These are phyloP conservation scores for Pulveroboletus sp. DNA, from an alignment of 1,284 basidiomycete genomes.

Conservation along the genomic window DNA sequence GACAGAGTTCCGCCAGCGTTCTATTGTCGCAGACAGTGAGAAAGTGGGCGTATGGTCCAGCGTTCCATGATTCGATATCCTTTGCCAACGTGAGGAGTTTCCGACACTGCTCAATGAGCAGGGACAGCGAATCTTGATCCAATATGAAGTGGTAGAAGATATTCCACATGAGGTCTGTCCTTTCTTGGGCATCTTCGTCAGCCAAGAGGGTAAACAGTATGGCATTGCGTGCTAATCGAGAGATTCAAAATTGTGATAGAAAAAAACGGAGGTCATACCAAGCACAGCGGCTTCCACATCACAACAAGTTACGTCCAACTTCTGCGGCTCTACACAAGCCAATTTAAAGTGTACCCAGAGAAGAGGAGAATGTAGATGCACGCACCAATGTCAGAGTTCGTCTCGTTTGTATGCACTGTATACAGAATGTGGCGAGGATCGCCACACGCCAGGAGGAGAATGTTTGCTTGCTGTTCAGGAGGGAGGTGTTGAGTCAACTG, in stretches of 20 bases:
- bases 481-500: conserved; percentile 47
- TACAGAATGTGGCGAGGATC: conserved; percentile 55
- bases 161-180: conserved; percentile 43
- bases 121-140: conserved; percentile 36
- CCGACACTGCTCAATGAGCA: conserved; percentile 43
- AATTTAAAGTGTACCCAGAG: background rate
- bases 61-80: conserved; percentile 41
- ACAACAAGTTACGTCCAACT: conserved; percentile 57
- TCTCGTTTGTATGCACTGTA: conserved; percentile 34
- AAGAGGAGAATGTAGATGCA: background rate
- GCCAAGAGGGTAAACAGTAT: conserved; percentile 36
- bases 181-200: conserved; percentile 25
- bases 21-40: conserved; percentile 37
- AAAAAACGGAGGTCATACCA: conserved; percentile 34
- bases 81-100: conserved; percentile 39
- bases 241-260: background rate
- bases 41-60: conserved; percentile 38
- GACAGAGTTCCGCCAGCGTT: conserved; percentile 41
- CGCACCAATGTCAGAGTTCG: conserved; percentile 5
- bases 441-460: conserved; percentile 55
- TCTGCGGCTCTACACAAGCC: conserved; percentile 30
- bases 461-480: conserved; percentile 41
- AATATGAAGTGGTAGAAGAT: conserved; percentile 56
- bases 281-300: conserved; percentile 56
- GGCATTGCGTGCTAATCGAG: conserved; percentile 38